Base-by-base conservation (phyloP, 2,329 filamentous ascomycete species). In the Chrysoporthe cubensis region DNA sequence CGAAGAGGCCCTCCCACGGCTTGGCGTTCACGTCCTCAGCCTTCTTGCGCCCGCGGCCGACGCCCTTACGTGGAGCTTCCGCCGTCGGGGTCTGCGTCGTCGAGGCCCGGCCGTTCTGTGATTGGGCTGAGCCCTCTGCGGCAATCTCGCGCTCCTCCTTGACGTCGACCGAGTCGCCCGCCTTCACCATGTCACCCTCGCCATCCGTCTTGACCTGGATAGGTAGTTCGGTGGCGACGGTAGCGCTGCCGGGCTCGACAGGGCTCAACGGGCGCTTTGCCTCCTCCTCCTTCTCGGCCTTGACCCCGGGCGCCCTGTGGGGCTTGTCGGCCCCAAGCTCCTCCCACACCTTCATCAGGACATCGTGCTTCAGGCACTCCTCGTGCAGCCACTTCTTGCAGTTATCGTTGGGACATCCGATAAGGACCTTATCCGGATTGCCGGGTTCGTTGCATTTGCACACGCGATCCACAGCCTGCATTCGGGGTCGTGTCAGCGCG, bases 381-480 rank as follows among this genome's bases (percentile, higher is more conserved):
- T 87, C 83, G 72, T 91, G 88, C 68, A 90, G 83, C 88, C 88
- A 90, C 65, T 82, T 83, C 64, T 82, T 82, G 74, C 88, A 91
- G 1, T 76, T 73, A 14, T 81, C 73, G 68, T 83, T 84, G 11
- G 83, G 83, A 76, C 88, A 91, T 66, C 86, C 85, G 61, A 89
- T 82, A 50, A 90, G 77, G 32, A 82, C 82, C 72, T 85, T 86
- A 71, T 90, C 87, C 34, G 88, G 88, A 70, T 90, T 88, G 71
- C 87, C 86, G 52, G 88, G 87, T 5, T 81, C 82, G 68, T 82
- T 80, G 77, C 88, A 91, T 72, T 82, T 84, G 77, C 88, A 90
- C 63, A 85, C 81, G 2, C 82, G 77, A 56, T 86, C 80, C 62
- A 87, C 83, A n/a, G 83, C 80, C 85, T 87, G n/a, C 34, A n/a